Base-by-base conservation (phyloP, 441 rosid genomes). In the Geranium incanum region DNA sequence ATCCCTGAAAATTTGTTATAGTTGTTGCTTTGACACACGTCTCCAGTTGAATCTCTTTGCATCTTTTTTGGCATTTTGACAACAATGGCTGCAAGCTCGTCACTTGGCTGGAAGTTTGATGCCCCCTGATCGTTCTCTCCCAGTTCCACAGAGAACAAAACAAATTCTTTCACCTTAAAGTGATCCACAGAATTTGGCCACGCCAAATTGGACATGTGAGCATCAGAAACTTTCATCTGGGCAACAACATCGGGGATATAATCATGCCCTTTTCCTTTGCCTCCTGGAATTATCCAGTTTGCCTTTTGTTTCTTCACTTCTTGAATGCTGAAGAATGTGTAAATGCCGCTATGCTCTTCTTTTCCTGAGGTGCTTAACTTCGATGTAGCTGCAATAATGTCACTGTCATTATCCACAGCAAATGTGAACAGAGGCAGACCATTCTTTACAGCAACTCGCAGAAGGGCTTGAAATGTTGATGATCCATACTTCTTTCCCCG, bases 31-130 rank as follows among this genome's bases (percentile, higher is more conserved):
- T 62, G 66, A 62, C 66, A 23, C 37, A 6, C 66, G 11, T 62
- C 66, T 62, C 37, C 37, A 62, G 69, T 55, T 2, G 78, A 75
- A 66, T 71, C 74, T 63, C 72, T 75, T 69, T 70, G 68, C 23
- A 33, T 59, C 41, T 9, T 72, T 74, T 69, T 70, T 2, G 93
- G 89, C 77, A 87, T 78, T 82, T 84, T 87, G 78, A 87, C 78
- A 62, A 91, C 85, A 70, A 92, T 86, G 43, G 99, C 99, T 66
- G 91, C 97, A 77, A 90, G 91, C 86, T 92, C 99, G 69, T 89
- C 82, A 48, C 74, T 83, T 45, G 84, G 90, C 79, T 79, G 84
- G 67, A 73, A 81, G 71, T 89, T 88, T 1, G 86, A 68, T 39
- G 84, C 70, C 72, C 69, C 85, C 8, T 68, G 81, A 65, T 81